Percentiles rank a stretch among this genome's conserved stretches.
phyloP scores from a whole-genome alignment of 202 grass and related monocot species.

The Setaria viridis region DNA sequence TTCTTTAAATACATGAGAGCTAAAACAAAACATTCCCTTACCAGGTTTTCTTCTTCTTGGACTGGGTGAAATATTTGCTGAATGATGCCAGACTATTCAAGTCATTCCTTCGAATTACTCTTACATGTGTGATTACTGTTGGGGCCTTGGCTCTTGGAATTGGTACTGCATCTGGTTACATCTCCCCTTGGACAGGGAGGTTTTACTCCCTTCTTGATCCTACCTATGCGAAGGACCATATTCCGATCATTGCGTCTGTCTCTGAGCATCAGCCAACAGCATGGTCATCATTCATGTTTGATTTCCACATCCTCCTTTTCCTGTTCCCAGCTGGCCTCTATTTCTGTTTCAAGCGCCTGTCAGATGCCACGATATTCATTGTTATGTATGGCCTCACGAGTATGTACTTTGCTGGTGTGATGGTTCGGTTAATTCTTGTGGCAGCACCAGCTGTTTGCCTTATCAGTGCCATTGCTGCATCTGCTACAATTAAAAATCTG shows the following conservation, averaged over 20 bases:
- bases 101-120: conserved; percentile 86
- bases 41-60: conserved; percentile 99
- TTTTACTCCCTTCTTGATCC: conserved; percentile 99
- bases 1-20: conserved; percentile 15
- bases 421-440: conserved; percentile 97
- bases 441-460: conserved; percentile 96
- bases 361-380: conserved; percentile 96
- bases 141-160: conserved; percentile 85
- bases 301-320: conserved; percentile 99
- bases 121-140: conserved; percentile 83
- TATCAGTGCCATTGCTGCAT: conserved; percentile 91
- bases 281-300: conserved; percentile 99
- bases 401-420: conserved; percentile 99
- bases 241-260: conserved; percentile 97
- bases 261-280: conserved; percentile 99
- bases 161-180: conserved; percentile 97
- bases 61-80: conserved; percentile 95
- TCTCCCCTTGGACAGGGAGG: conserved; percentile 96
- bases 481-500: conserved; percentile 93
- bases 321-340: conserved; percentile 95
- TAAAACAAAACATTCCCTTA: conserved; percentile 39
- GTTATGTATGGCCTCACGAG: conserved; percentile 97
- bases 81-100: conserved; percentile 90
- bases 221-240: conserved; percentile 98
- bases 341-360: conserved; percentile 95